Percentiles rank a stretch among this genome's conserved stretches.
Conservation (phyloP, 139 green algal species). For the Ulvella scutata region DNA sequence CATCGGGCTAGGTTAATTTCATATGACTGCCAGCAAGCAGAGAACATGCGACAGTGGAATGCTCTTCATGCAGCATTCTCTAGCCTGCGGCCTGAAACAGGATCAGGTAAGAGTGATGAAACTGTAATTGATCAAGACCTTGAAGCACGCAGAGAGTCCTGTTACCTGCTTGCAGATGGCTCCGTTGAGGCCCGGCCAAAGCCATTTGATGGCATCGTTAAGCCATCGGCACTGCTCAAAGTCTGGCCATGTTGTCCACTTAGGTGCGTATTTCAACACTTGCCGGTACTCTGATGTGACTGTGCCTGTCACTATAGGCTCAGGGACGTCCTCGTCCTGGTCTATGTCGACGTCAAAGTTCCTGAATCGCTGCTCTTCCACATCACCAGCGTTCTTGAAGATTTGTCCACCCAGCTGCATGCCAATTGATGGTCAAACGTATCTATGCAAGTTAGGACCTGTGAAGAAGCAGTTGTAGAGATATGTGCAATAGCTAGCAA, state of each 20-base stretch:
- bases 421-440: too few species aligned
- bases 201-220: constrained; percentile 12
- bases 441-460: too few species aligned
- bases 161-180: constrained; percentile 4
- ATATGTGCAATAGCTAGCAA: too few species aligned
- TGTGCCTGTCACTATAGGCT: constrained; percentile 5
- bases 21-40: too few species aligned
- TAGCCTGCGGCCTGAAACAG: too few species aligned
- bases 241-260: constrained; percentile 47
- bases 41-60: too few species aligned
- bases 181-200: constrained; percentile 15
- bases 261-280: constrained; percentile 29
- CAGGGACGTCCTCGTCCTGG: constrained; percentile 21
- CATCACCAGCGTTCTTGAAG: background rate
- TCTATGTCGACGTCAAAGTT: constrained; percentile 25
- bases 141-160: too few species aligned
- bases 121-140: too few species aligned
- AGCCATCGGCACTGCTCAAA: constrained; percentile 30
- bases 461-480: too few species aligned
- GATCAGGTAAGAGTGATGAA: too few species aligned
- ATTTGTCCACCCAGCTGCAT: constrained; percentile 7
- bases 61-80: too few species aligned
- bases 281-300: constrained; percentile 22
- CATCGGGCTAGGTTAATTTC: too few species aligned
- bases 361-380: constrained; percentile 5